These are phyloP conservation scores for Daldinia loculata DNA, from an alignment of 495 filamentous ascomycete species.

Conservation along the genomic window DNA sequence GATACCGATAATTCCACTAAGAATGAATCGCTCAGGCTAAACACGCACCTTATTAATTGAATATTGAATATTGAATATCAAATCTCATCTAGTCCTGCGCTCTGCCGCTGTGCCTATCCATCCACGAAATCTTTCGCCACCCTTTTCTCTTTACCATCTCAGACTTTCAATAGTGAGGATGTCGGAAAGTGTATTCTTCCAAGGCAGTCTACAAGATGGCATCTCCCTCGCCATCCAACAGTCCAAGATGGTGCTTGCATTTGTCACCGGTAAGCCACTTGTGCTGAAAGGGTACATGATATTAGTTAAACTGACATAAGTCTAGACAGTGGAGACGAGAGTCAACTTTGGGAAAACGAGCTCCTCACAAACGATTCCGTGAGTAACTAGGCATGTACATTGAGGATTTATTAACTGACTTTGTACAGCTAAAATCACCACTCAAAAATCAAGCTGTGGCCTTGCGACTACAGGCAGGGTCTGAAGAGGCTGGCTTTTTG, in stretches of 20 bases:
- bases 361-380: conserved; percentile 72
- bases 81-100: background rate
- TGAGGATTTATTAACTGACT: conserved; percentile 1
- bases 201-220: conserved; percentile 79
- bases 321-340: conserved; percentile 69
- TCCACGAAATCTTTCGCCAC: background rate
- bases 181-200: conserved; percentile 71
- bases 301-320: conserved; percentile 4
- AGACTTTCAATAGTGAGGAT: background rate
- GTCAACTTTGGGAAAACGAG: conserved; percentile 77
- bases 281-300: background rate
- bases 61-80: background rate
- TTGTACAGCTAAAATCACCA: conserved; percentile 51
- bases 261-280: conserved; percentile 56
- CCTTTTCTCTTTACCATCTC: background rate
- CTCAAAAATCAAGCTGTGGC: conserved; percentile 68
- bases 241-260: conserved; percentile 56
- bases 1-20: background rate
- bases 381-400: conserved; percentile 8
- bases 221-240: conserved; percentile 77
- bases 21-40: background rate
- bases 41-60: background rate
- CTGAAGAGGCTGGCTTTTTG: conserved; percentile 80
- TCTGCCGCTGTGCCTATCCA: background rate
- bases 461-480: conserved; percentile 73